Evolutionary conservation across 2,329 filamentous ascomycete genomes (phyloP), one percentile per base, ranked within the genome.

Genomic region (Ploettnerulaceae sp.): DNA sequence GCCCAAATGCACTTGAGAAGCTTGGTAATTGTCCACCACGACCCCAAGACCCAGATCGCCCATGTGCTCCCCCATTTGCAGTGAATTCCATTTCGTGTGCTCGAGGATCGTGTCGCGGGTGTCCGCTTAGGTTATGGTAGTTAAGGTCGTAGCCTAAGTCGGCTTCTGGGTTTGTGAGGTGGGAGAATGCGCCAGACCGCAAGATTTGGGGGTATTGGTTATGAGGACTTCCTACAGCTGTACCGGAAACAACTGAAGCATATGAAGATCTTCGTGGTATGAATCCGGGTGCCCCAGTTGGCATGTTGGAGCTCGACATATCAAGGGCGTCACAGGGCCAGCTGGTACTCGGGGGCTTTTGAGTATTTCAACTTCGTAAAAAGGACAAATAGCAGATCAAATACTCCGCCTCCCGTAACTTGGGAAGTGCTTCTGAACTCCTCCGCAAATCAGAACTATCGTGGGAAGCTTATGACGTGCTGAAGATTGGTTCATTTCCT

Each of bases 191-290:
- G 24, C 60, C 60, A 37, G 61, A 58, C 56, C 60, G 56, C 14
- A 44, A 35, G 15, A 44, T 25, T 21, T 35, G 41, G 24, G 41
- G 25, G 29, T 44, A 44, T 17, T 44, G 57, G 54, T n/a, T n/a
- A 41, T 55, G 59, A 41, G 52, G 49, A 22, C 39, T 47, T 26
- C 53, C 52, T 44, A 52, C 36, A 57, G 67, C 65, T 55, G 69
- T 70, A 38, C 76, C 77, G 43, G 76, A 75, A 47, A 77, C 71
- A 48, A 81, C 76, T 20, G 77, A 80, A 57, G 79, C 77, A 67
- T 81, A 81, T 41, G 79, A 82, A 32, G 75, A 75, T 55, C 77
- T 70, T 61, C 76, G 72, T 57, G 68, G 69, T 53, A 66, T 61
- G 36, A 67, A 65, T 45, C 68, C 57, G 31, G 60, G 57, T 53